These are phyloP conservation scores for Parsonsia alboflavescens DNA, from an alignment of 257 asterid species.

Conservation along the genomic window DNA sequence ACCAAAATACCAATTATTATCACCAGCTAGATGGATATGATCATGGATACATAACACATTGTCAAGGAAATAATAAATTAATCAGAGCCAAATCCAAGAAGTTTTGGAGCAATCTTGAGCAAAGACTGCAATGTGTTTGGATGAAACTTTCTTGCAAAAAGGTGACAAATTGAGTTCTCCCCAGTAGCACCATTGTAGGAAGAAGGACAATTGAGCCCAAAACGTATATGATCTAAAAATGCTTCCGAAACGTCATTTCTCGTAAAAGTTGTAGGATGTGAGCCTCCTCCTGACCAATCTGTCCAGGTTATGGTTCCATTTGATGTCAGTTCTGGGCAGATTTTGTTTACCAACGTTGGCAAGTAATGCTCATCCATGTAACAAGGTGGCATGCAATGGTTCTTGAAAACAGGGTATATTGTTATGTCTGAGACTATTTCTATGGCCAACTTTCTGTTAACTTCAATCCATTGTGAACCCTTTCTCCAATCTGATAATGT, in stretches of 20 bases:
- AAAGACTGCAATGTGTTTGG: conserved; percentile 56
- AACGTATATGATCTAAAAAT: conserved; percentile 39
- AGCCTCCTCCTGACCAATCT: conserved; percentile 71
- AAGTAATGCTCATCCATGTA: conserved; percentile 84
- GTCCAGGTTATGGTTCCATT: conserved; percentile 63
- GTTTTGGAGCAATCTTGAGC: conserved; percentile 47
- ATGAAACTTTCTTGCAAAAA: conserved; percentile 80
- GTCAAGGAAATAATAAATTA: not conserved
- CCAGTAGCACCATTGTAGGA: conserved; percentile 46
- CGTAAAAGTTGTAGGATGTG: conserved; percentile 47
- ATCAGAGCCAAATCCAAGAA: conserved; percentile 31
- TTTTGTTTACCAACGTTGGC: conserved; percentile 61
- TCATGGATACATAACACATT: not conserved
- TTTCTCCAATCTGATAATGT: conserved; percentile 56
- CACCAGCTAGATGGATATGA: not conserved
- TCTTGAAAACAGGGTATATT: conserved; percentile 46
- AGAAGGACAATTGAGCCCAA: conserved; percentile 37
- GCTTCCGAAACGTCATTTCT: conserved; percentile 33
- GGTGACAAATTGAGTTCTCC: conserved; percentile 46
- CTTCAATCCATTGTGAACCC: conserved; percentile 80
- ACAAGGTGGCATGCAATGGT: conserved; percentile 74
- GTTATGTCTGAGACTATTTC: conserved; percentile 48
- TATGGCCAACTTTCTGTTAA: conserved; percentile 40
- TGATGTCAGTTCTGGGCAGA: conserved; percentile 44
- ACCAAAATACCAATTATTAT: too few relatives aligned